These are phyloP conservation scores for Podila minutissima DNA, from an alignment of 192 early-diverging fungal species.

Conservation along the genomic window DNA sequence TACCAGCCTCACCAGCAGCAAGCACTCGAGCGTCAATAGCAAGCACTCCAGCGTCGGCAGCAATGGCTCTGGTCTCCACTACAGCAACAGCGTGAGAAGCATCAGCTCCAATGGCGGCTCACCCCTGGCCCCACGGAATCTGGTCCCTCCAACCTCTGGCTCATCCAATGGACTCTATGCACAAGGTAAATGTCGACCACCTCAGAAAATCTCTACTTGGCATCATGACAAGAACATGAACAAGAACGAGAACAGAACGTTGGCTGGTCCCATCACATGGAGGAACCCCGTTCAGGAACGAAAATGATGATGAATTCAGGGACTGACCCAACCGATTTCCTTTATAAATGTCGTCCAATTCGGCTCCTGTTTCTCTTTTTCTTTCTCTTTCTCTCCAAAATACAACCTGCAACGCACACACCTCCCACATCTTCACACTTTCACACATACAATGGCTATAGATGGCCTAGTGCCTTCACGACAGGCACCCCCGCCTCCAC, in stretches of 20 bases:
- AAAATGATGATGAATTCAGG: too few species aligned
- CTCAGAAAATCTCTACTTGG: too few species aligned
- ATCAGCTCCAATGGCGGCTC: not conserved
- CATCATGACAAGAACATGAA: too few species aligned
- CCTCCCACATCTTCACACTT: not conserved
- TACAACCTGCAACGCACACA: too few species aligned
- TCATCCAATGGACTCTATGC: not conserved
- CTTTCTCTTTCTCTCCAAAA: too few species aligned
- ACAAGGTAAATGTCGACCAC: not conserved
- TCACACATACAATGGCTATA: not conserved
- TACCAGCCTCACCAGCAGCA: constrained; percentile 4
- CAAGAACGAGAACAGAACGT: too few species aligned
- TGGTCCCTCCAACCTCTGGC: not conserved
- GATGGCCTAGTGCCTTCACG: constrained; percentile 52
- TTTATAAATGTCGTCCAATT: too few species aligned
- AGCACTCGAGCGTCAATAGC: constrained; percentile 1
- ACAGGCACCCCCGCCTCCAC: constrained; percentile 53
- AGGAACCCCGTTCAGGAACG: too few species aligned
- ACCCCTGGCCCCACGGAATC: constrained; percentile 1
- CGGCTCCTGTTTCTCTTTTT: too few species aligned
- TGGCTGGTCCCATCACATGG: too few species aligned
- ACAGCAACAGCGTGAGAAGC: constrained; percentile 1
- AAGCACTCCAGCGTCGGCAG: not conserved
- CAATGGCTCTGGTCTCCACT: not conserved
- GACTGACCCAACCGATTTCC: too few species aligned